Base-by-base conservation (phyloP, 768 basidiomycete genomes). In the Hypsizygus marmoreus region DNA sequence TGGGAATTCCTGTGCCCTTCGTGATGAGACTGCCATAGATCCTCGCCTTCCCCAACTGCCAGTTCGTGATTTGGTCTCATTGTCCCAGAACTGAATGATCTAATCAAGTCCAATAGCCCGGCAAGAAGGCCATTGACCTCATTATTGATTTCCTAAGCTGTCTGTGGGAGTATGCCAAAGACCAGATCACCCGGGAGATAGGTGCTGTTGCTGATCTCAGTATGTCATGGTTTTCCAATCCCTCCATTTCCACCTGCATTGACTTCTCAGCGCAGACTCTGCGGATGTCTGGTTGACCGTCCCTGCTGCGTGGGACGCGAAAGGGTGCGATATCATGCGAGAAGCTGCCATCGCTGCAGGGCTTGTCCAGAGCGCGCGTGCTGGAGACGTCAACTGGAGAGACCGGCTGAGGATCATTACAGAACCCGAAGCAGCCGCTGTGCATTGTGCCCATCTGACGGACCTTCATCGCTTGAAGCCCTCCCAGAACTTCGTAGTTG, bases 291-390 rank as follows among this genome's bases (percentile, higher is more conserved):
- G 87, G 76, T 68, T 94, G 45, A 92, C 88, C 2, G 91, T 92
- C 4, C 91, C 91, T 43, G 91, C 91, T 11, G 91, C 91, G 14
- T 94, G 91, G 91, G 91, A 94, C 61, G 89, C 86, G 1, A 83
- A 75, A 51, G 91, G 89, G 0, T 91, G 87, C 57, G 84, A 86
- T 47, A 76, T 91, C 54, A 93, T 93, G 91, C 78, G 91, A 16
- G 84, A 84, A 39, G 88, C 88, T 32, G 90, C 91, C 12, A 86
- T 94, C 48, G 71, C 74, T 17, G 91, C 91, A 5, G 88, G 88
- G 0, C 75, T 94, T 4, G 91, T 93, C 10, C 82, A 82, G 53
- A 83, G 81, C 36, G 70, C 85, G 4, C 69, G 75, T 34, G 83
- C 86, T 12, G 83, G 84, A 12, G 91, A 94, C 54, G 67, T 69